Conservation (phyloP, 805 yeast genomes). For the Ogataea neopini region DNA sequence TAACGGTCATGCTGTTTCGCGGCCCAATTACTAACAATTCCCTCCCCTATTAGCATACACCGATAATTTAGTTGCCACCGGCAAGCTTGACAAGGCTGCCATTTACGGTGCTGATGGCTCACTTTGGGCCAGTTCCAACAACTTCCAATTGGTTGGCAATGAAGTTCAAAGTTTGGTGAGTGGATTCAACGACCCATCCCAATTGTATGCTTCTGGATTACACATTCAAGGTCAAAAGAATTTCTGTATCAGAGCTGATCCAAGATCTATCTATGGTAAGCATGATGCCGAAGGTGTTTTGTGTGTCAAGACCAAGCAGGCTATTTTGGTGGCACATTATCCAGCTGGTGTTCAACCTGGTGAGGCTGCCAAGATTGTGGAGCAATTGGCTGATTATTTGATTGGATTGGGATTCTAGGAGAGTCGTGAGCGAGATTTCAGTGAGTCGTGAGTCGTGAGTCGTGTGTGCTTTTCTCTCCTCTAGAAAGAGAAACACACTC, state of each 20-base stretch:
- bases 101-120: constrained; percentile 95
- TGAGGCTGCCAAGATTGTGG: constrained; percentile 92
- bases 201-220: constrained; percentile 82
- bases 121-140: constrained; percentile 85
- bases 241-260: constrained; percentile 86
- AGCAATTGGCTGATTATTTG: constrained; percentile 92
- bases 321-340: constrained; percentile 91
- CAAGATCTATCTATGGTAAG: constrained; percentile 91
- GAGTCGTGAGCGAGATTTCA: too few species aligned
- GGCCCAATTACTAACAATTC: constrained; percentile 8
- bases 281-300: constrained; percentile 85
- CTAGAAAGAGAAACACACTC: too few species aligned
- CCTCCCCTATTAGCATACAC: constrained; percentile 71
- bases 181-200: constrained; percentile 79
- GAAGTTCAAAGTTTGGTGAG: constrained; percentile 74
- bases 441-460: background rate
- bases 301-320: constrained; percentile 91
- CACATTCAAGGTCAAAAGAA: constrained; percentile 85
- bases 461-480: too few species aligned
- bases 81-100: constrained; percentile 89
- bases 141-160: constrained; percentile 58
- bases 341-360: constrained; percentile 90
- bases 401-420: constrained; percentile 78
- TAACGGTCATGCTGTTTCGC: background rate
- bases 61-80: constrained; percentile 85